A percentile compares a stretch with the other conserved stretches of the same genome.
phyloP scores from a whole-genome alignment of 805 yeast species.

The Yarrowia keelungensis region DNA sequence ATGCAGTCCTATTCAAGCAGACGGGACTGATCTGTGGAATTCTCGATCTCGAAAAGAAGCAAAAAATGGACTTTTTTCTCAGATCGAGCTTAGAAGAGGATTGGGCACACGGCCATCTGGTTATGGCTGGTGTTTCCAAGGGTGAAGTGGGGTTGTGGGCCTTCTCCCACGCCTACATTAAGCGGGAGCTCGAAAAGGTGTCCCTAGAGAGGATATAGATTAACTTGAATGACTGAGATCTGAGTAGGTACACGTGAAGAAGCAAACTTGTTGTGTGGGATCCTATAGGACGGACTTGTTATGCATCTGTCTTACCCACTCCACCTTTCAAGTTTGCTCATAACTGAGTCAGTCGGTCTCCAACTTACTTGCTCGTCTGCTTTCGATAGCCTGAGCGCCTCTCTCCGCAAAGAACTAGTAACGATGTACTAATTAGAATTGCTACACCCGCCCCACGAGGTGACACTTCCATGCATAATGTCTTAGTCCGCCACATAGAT shows the following conservation, averaged over 20 bases:
- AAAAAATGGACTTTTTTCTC: constrained; percentile 18
- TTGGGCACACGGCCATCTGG: constrained; percentile 26
- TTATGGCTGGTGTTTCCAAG: constrained; percentile 22
- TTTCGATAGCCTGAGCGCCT: neutral
- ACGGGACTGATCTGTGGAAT: constrained; percentile 18
- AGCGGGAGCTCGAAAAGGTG: constrained; percentile 6
- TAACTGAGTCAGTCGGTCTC: neutral
- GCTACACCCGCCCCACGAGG: neutral
- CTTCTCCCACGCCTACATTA: neutral
- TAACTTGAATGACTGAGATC: neutral
- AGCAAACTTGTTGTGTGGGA: neutral
- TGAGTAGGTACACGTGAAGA: neutral
- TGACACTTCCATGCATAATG: constrained; percentile 1
- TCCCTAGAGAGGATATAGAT: constrained; percentile 2
- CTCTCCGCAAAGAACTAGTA: neutral
- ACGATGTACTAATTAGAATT: neutral
- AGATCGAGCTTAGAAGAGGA: constrained; percentile 7
- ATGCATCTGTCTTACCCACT: neutral
- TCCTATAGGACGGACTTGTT: neutral
- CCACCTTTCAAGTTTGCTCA: neutral
- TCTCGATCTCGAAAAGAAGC: neutral
- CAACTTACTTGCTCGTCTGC: neutral
- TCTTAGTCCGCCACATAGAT: neutral
- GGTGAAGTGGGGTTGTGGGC: constrained; percentile 6
- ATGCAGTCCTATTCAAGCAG: constrained; percentile 11